These are phyloP conservation scores for Sporobolomyces pararoseus DNA, from an alignment of 768 basidiomycete genomes.

Conservation along the genomic window DNA sequence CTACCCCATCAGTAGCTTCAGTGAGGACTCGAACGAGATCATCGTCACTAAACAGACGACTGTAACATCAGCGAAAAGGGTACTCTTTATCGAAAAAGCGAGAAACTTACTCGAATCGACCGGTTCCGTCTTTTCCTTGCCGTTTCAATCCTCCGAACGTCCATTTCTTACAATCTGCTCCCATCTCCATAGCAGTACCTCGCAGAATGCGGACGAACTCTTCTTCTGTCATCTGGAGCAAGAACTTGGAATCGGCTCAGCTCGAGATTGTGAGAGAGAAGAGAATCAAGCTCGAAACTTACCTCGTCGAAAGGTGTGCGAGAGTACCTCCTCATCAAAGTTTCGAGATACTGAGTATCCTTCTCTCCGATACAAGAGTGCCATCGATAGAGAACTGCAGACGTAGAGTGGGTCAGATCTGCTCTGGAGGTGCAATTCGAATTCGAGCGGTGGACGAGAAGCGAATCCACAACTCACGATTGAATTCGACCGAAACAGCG, in stretches of 20 bases:
- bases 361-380: conserved; percentile 47
- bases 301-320: conserved; percentile 21
- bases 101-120: not conserved
- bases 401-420: not conserved
- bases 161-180: conserved; percentile 7
- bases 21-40: conserved; percentile 24
- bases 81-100: not conserved
- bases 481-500: conserved; percentile 34
- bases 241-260: too few relatives aligned
- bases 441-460: not conserved
- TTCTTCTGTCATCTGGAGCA: conserved; percentile 13
- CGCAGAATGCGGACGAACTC: conserved; percentile 3
- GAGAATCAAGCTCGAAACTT: not conserved
- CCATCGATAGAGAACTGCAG: conserved; percentile 39
- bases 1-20: conserved; percentile 26
- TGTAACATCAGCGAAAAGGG: too few relatives aligned
- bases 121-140: conserved; percentile 2
- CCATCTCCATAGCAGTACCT: conserved; percentile 1
- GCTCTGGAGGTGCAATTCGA: too few relatives aligned
- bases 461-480: not conserved
- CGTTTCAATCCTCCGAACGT: conserved; percentile 18
- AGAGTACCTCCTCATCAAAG: conserved; percentile 52
- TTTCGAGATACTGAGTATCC: conserved; percentile 49
- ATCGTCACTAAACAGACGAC: conserved; percentile 4
- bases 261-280: not conserved